phyloP scores from a whole-genome alignment of 164 flowering plant species.

The Chloranthus sessilifolius region DNA sequence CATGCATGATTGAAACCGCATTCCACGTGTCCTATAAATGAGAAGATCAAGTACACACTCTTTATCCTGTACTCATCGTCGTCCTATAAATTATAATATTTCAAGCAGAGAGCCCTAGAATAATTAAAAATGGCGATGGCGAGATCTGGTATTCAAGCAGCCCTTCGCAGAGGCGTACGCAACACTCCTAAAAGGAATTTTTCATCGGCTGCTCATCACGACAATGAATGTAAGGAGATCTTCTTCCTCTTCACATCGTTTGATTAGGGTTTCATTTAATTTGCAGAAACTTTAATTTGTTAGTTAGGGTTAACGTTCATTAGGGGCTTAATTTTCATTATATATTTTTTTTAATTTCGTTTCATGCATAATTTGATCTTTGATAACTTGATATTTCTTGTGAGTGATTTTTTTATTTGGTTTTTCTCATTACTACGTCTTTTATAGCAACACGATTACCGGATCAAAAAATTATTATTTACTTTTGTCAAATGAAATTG shows the following conservation, averaged over 20 bases:
- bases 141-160: conserved; percentile 41
- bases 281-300: too few species aligned
- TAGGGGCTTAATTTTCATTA: too few species aligned
- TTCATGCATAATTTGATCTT: too few species aligned
- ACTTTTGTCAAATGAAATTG: conserved; percentile 53
- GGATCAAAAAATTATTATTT: neutral
- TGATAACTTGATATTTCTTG: neutral
- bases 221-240: conserved; percentile 39
- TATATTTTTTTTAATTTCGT: too few species aligned
- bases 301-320: too few species aligned
- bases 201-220: conserved; percentile 46
- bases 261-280: neutral
- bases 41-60: too few species aligned
- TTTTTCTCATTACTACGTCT: neutral
- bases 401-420: neutral
- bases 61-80: too few species aligned
- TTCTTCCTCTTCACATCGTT: neutral
- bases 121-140: conserved; percentile 20
- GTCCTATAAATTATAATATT: too few species aligned
- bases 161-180: conserved; percentile 32
- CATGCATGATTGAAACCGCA: too few species aligned
- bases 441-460: neutral
- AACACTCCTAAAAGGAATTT: conserved; percentile 37
- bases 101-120: too few species aligned
- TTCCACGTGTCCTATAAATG: too few species aligned